Percentiles rank a stretch among this genome's conserved stretches.
Evolutionary conservation across 202 grass and related monocot species (phyloP).

Genomic region (Tripidium arundinaceum): DNA sequence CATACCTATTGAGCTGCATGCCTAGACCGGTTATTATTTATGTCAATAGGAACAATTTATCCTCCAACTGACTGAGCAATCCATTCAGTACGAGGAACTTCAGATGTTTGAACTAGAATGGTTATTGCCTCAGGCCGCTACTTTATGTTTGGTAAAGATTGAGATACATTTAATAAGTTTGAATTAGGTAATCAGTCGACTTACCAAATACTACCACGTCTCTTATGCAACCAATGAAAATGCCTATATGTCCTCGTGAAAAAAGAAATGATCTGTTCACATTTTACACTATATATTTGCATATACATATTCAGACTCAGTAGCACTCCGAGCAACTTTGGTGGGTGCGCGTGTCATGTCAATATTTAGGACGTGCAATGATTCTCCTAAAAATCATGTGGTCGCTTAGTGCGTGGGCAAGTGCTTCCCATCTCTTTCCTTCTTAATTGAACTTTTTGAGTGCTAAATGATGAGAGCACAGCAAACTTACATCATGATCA

Average conservation of each 20-base stretch:
- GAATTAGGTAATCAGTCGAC: background rate
- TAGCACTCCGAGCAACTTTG: background rate
- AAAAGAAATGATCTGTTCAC: background rate
- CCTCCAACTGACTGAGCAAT: background rate
- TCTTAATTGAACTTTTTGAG: background rate
- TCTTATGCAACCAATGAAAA: too few species aligned
- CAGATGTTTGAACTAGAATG: background rate
- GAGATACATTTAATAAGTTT: too few species aligned
- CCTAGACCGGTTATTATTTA: background rate
- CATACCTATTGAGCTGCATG: background rate
- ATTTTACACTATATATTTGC: background rate
- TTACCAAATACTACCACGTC: too few species aligned
- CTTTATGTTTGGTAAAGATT: too few species aligned
- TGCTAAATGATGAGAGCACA: background rate
- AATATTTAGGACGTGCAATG: background rate
- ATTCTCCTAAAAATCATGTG: background rate
- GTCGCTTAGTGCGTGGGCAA: background rate
- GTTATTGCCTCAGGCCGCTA: background rate
- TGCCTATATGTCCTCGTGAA: background rate
- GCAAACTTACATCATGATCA: background rate
- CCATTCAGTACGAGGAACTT: background rate
- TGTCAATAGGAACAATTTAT: background rate
- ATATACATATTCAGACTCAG: too few species aligned
- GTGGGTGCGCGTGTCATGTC: background rate
- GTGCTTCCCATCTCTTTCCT: background rate